phyloP scores from a whole-genome alignment of 768 basidiomycete genomes.

The Lactarius hengduanensis region DNA sequence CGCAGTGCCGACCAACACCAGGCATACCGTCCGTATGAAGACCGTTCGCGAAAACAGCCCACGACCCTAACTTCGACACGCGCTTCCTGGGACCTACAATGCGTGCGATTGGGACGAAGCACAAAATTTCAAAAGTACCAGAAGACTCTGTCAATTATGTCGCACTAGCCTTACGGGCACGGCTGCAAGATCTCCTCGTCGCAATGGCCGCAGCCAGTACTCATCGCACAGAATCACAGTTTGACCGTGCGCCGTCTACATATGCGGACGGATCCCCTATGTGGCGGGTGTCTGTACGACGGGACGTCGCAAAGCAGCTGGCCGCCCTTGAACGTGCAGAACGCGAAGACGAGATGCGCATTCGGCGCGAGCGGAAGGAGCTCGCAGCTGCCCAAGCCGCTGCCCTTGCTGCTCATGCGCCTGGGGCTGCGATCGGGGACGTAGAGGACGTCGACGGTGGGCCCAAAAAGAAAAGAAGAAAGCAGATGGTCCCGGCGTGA shows the following conservation, averaged over 20 bases:
- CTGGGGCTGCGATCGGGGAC: conserved; percentile 51
- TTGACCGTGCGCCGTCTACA: conserved; percentile 60
- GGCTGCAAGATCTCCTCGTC: conserved; percentile 66
- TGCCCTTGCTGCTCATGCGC: conserved; percentile 61
- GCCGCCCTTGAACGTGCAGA: conserved; percentile 73
- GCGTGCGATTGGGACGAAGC: conserved; percentile 61
- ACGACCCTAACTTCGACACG: conserved; percentile 67
- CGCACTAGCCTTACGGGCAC: conserved; percentile 72
- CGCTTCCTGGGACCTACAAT: conserved; percentile 64
- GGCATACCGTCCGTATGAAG: conserved; percentile 65
- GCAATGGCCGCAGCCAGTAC: conserved; percentile 65
- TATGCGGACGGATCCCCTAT: conserved; percentile 71
- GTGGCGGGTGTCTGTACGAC: conserved; percentile 79
- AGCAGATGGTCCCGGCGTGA: conserved; percentile 80
- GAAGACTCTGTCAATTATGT: conserved; percentile 77
- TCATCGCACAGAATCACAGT: conserved; percentile 71
- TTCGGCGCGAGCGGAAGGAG: conserved; percentile 76
- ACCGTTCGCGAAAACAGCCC: conserved; percentile 78
- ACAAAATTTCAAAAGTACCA: conserved; percentile 65
- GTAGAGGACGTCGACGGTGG: conserved; percentile 49
- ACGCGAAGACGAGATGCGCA: conserved; percentile 76
- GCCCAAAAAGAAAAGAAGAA: conserved; percentile 78
- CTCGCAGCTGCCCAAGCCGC: conserved; percentile 70
- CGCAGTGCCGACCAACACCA: conserved; percentile 61
- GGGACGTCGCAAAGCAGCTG: conserved; percentile 77